A percentile compares a stretch with the other conserved stretches of the same genome.
These are phyloP conservation scores for Ensete glaucum DNA, from an alignment of 176 grass and related monocot genomes.

Conservation along the genomic window DNA sequence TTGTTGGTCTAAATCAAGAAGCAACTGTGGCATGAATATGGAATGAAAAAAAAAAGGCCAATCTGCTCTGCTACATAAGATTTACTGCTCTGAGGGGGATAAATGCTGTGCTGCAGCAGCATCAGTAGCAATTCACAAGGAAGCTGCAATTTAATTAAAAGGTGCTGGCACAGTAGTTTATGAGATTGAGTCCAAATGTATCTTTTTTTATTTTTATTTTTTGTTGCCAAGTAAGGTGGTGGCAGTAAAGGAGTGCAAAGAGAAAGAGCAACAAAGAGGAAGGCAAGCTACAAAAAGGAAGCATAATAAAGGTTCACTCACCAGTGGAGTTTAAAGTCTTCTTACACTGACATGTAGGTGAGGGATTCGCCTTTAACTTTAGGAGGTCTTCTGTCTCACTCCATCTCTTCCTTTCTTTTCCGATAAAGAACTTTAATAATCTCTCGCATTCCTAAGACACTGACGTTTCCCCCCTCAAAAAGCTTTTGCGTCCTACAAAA, in stretches of 20 bases:
- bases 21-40: too few species aligned
- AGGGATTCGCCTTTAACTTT: background rate
- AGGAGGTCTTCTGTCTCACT: background rate
- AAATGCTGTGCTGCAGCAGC: background rate
- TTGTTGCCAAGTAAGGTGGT: background rate
- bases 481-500: background rate
- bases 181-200: background rate
- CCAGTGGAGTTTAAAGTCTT: constrained; percentile 1
- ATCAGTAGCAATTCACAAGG: background rate
- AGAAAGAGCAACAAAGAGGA: background rate
- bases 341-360: constrained; percentile 4
- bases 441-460: background rate
- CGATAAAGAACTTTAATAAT: background rate
- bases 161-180: background rate
- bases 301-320: background rate
- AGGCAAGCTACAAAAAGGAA: background rate
- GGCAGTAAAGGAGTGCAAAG: background rate
- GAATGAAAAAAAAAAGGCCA: too few species aligned
- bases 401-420: background rate
- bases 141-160: background rate
- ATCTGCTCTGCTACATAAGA: background rate
- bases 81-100: background rate
- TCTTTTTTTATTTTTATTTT: too few species aligned
- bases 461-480: background rate
- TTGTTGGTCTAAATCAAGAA: too few species aligned